Evolutionary conservation across 73 alveolate species (phyloP), one percentile per base, ranked within the genome.

Genomic region (Breviolum minutum): DNA sequence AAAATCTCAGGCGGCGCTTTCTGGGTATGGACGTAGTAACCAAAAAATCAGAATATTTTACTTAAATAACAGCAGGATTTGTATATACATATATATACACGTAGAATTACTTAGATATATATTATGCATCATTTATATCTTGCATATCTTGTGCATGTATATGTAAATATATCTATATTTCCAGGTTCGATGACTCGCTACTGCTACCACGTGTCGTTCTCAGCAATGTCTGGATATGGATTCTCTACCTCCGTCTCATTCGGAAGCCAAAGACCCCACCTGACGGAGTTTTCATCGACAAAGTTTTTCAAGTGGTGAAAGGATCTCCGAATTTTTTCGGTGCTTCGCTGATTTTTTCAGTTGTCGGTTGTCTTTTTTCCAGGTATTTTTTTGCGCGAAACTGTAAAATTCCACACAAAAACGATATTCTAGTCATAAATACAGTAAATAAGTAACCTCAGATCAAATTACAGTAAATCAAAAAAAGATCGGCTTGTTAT

Each of bases 211-310:
- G 54, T 40, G 54, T n/a, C 98, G 66, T 92, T 92, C 90, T 60
- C 98, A 14, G 86, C 81, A 32, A 92, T 73, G 81, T 92, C 98
- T 16, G 98, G 98, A 60, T 92, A 92, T 17, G 90, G 98, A 64
- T 92, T 92, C 90, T 92, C 82, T 60, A 92, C 98, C 91, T 92
- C 98, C 19, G 98, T 92, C 80, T 92, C 98, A 40, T 30, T 61
- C 7, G 98, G 98, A 22, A 92, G 98, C 98, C 98, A 92, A 27
- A 92, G 80, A 68, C 98, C 98, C 98, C 98, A 92, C 91, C 98
- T 92, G 48, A 40, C 54, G 3, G 54, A 40, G 54, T 40, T 40
- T 0, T 40, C n/a, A n/a, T 40, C 54, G 54, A 40, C 54, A 3
- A 40, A 40, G 54, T 40, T 40, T 40, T 10, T 8, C 20, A n/a